Conservation (phyloP, 2,329 filamentous ascomycete species). For the Hortaea sp. region DNA sequence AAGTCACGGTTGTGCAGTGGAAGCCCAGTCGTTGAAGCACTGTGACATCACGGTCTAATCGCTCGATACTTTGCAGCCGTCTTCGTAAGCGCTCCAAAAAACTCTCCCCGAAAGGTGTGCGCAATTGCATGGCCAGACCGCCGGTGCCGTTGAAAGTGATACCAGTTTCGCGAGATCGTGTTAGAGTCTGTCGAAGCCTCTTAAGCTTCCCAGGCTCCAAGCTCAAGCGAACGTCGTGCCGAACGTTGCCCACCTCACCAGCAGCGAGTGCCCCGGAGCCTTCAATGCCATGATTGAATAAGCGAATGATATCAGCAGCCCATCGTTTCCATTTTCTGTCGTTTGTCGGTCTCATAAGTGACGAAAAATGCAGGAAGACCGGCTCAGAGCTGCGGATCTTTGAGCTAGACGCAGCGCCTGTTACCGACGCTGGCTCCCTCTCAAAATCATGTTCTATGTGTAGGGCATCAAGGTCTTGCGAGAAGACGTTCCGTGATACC, state of each 20-base stretch:
- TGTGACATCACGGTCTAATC: conserved; percentile 59
- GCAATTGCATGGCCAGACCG: conserved; percentile 53
- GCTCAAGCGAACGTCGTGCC: conserved; percentile 31
- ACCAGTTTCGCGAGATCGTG: conserved; percentile 43
- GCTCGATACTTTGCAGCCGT: conserved; percentile 56
- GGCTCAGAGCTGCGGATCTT: not conserved
- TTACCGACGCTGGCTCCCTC: not conserved
- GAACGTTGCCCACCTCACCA: conserved; percentile 12
- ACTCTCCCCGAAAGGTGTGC: conserved; percentile 48
- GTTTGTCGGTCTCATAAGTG: conserved; percentile 7
- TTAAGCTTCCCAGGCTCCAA: conserved; percentile 24
- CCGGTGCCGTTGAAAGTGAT: conserved; percentile 54
- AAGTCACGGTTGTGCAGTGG: conserved; percentile 47
- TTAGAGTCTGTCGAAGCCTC: conserved; percentile 29
- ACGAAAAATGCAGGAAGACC: conserved; percentile 11
- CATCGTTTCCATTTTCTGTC: conserved; percentile 11
- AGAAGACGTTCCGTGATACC: conserved; percentile 20
- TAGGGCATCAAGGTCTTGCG: conserved; percentile 13
- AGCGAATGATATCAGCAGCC: conserved; percentile 13
- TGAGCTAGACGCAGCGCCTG: not conserved
- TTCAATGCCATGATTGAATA: conserved; percentile 15
- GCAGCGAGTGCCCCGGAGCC: not conserved
- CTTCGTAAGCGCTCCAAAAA: conserved; percentile 50
- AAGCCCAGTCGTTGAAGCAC: conserved; percentile 52
- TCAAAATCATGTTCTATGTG: conserved; percentile 11